Base-by-base conservation (phyloP, 2,329 filamentous ascomycete species). In the Hymenoscyphus fraxineus region DNA sequence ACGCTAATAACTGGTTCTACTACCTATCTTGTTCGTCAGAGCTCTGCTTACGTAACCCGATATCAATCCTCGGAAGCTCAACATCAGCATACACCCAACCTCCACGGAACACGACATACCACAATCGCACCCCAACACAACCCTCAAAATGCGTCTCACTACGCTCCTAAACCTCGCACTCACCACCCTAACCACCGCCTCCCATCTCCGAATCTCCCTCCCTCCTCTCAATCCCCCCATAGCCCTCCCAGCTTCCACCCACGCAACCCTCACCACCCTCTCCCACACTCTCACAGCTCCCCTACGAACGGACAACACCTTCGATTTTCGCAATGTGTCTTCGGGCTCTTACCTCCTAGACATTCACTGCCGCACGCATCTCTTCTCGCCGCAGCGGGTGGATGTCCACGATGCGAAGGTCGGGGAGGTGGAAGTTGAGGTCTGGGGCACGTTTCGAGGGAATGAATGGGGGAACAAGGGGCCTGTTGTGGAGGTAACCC, bases 381-480 rank as follows among this genome's bases (percentile, higher is more conserved):
- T 83, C 61, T 98, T 97, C 76, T 85, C 87, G 70, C 90, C 92
- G 12, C 81, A 96, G 76, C 84, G 94, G 56, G 84, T 98, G 38
- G 95, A 98, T 74, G 85, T 95, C 19, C 70, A 73, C 2, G 55
- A 71, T 2, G 70, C 73, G 61, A 73, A 70, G 31, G 62, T 39
- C 27, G 60, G 61, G 67, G 66, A 75, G 64, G 77, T 80, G 47
- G 76, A 82, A 58, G 81, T 92, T 2, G 79, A 82, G 54, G 88
- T 88, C 35, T 95, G 91, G 89, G 91, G 94, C 80, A 96, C 92
- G 32, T 96, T 88, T 76, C 83, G 92, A 58, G 93, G 92, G 0
- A 94, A 96, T 72, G 91, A 95, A 71, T 97, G 94, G 93, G 87
- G 82, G 19, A 96, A 97, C 75, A 90, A 87, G 73, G 94, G 93